Conservation (phyloP, 352 stramenopile genomes). For the Phytophthora kernoviae region DNA sequence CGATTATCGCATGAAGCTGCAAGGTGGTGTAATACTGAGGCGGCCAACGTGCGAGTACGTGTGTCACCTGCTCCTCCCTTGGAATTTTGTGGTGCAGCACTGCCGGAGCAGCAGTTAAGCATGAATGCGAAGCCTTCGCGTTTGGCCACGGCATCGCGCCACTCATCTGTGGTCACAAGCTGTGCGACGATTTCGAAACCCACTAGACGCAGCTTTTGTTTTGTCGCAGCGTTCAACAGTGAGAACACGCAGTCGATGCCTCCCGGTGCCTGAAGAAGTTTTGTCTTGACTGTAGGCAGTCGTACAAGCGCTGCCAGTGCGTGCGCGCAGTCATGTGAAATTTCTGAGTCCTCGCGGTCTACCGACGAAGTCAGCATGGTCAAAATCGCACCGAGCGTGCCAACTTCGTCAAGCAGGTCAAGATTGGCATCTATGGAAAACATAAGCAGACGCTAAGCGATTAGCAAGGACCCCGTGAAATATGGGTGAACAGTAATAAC, state of each 20-base stretch:
- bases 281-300: constrained; percentile 53
- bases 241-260: constrained; percentile 76
- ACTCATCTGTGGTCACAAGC: constrained; percentile 64
- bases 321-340: constrained; percentile 70
- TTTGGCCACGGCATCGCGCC: constrained; percentile 63
- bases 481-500: background rate
- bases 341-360: constrained; percentile 56
- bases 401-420: constrained; percentile 66
- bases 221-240: constrained; percentile 51
- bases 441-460: constrained; percentile 1
- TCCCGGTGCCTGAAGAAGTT: constrained; percentile 68
- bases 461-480: background rate
- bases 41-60: constrained; percentile 56
- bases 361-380: constrained; percentile 68
- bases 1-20: constrained; percentile 61
- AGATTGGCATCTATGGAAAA: constrained; percentile 61
- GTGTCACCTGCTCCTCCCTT: constrained; percentile 37
- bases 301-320: constrained; percentile 63
- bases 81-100: constrained; percentile 20
- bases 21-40: constrained; percentile 61
- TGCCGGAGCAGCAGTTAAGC: constrained; percentile 59
- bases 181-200: constrained; percentile 68
- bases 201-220: constrained; percentile 52
- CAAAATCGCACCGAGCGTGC: constrained; percentile 71
- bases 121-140: constrained; percentile 73